phyloP scores from a whole-genome alignment of 495 filamentous ascomycete species.

The Neurospora sp. region DNA sequence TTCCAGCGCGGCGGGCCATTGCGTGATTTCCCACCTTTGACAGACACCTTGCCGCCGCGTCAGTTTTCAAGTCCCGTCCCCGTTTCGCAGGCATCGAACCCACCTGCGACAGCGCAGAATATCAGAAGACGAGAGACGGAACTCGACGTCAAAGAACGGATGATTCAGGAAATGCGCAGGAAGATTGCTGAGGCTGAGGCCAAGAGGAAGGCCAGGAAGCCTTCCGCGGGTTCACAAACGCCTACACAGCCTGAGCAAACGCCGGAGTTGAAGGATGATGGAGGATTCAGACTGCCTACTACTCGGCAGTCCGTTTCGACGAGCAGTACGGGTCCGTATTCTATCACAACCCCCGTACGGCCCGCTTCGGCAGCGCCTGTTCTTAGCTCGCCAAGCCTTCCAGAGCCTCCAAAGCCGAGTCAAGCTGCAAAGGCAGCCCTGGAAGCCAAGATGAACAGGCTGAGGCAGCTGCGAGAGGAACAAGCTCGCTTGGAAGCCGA shows the following conservation, averaged over 20 bases:
- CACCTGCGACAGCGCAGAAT: conserved; percentile 15
- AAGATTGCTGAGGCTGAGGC: conserved; percentile 71
- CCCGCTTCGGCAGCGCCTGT: background rate
- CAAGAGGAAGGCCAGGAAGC: conserved; percentile 37
- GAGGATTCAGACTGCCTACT: conserved; percentile 1
- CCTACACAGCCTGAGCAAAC: conserved; percentile 19
- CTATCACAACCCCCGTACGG: background rate
- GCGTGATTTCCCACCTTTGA: conserved; percentile 36
- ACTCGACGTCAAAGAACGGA: conserved; percentile 53
- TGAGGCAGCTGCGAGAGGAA: conserved; percentile 47
- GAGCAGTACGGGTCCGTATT: conserved; percentile 2
- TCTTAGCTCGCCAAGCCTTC: conserved; percentile 7
- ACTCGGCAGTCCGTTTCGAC: background rate
- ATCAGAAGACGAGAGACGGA: conserved; percentile 32
- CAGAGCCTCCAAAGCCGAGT: conserved; percentile 8
- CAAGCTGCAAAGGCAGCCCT: conserved; percentile 29
- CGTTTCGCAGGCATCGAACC: conserved; percentile 21
- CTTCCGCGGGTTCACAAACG: conserved; percentile 12
- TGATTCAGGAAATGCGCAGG: conserved; percentile 64
- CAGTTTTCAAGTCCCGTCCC: conserved; percentile 30
- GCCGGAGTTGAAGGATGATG: conserved; percentile 23
- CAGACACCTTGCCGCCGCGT: conserved; percentile 26
- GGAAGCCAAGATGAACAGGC: conserved; percentile 35
- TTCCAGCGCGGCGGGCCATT: conserved; percentile 24
- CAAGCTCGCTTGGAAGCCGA: conserved; percentile 49